Evolutionary conservation across 495 filamentous ascomycete genomes (phyloP), one percentile per base, ranked within the genome.

Genomic region (Alectoria sarmentosa): DNA sequence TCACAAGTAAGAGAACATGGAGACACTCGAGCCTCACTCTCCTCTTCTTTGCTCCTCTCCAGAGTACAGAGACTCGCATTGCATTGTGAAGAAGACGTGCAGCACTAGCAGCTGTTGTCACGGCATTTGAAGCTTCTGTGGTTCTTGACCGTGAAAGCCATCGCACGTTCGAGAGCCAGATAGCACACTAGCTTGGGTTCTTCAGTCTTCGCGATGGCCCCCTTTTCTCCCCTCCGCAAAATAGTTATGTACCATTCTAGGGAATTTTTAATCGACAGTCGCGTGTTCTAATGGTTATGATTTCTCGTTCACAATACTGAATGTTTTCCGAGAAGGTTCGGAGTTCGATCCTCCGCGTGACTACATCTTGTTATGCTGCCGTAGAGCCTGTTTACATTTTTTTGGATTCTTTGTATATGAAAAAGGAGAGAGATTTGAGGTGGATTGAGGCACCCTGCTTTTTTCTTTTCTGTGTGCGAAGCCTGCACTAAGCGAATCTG

Each of bases 261-360:
- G 10, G 30, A 17, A 6, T 4, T 17, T 52, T 52, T 5, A 7
- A 0, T 49, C 0, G 4, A 5, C 0, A 76, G 74, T 77, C 67
- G 70, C 71, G 70, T 77, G 76, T 71, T 78, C 75, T 78, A 78
- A 76, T 76, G 76, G 76, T 78, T 78, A 78, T 78, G 76, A 78
- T 78, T 76, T 78, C 75, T 76, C 76, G 75, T 78, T 78, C 76
- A 78, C 76, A 78, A 48, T 61, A 37, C 63, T 71, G 69, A 69
- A 69, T 64, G 67, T 65, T 64, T 63, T 49, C 76, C 75, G 76
- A 76, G 76, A 77, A 77, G 76, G 76, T 77, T 76, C 76, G 73
- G 76, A 75, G 76, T 78, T 78, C 76, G 76, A 78, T 75, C 76
- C 76, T 75, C 76, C 73, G 76, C 71, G 70, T 69, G 71, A 77